Evolutionary conservation across 768 basidiomycete genomes (phyloP).

Genomic region (Pulveroboletus frians): DNA sequence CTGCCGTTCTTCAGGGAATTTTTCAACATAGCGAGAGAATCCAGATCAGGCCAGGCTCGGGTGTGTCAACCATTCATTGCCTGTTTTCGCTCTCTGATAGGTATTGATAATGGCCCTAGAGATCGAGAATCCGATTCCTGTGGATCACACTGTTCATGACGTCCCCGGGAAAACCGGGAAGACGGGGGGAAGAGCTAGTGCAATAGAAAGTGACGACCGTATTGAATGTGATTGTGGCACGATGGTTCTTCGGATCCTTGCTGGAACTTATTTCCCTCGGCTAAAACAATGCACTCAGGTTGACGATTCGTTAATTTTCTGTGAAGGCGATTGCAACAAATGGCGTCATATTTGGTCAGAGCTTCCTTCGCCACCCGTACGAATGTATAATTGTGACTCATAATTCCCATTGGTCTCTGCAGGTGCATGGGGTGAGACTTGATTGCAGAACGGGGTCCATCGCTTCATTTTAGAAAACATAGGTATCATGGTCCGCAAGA

Average conservation of each 20-base stretch:
- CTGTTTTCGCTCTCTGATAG: neutral
- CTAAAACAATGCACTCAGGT: conserved; percentile 33
- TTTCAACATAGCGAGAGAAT: conserved; percentile 13
- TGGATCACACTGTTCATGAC: neutral
- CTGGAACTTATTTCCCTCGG: neutral
- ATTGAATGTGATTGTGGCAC: conserved; percentile 71
- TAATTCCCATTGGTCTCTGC: neutral
- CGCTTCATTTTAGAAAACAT: neutral
- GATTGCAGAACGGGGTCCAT: neutral
- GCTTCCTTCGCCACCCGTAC: neutral
- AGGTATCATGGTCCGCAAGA: conserved; percentile 65
- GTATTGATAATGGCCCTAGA: conserved; percentile 18
- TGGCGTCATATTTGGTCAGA: conserved; percentile 78
- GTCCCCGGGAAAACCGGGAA: neutral
- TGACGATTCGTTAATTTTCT: conserved; percentile 54
- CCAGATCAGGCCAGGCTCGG: conserved; percentile 30
- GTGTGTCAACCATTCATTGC: conserved; percentile 43
- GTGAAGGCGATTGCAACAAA: conserved; percentile 65
- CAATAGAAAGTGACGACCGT: conserved; percentile 32
- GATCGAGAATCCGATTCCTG: conserved; percentile 29
- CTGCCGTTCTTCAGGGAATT: conserved; percentile 35
- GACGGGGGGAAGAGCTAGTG: conserved; percentile 9
- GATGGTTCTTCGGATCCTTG: conserved; percentile 31
- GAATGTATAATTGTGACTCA: neutral
- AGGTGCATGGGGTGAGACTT: conserved; percentile 38